Conservation (phyloP, 352 stramenopile genomes). For the Phytophthora pistaciae region DNA sequence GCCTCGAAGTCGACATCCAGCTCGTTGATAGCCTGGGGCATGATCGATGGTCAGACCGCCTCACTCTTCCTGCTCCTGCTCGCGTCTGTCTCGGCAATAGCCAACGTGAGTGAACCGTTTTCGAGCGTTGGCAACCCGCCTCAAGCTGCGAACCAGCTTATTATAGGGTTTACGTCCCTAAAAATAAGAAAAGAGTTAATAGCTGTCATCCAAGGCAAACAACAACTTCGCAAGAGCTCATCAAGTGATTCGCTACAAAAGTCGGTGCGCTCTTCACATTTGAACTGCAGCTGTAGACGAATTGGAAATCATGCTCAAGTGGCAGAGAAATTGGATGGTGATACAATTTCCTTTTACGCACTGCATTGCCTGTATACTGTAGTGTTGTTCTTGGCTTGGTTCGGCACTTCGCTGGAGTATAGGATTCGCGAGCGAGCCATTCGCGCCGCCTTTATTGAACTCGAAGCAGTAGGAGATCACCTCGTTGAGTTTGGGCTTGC, state of each 20-base stretch:
- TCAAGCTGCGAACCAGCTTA: conserved; percentile 7
- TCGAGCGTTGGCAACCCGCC: conserved; percentile 1
- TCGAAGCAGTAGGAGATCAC: not conserved
- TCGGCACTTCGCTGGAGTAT: not conserved
- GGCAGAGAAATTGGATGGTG: not conserved
- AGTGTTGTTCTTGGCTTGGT: no score
- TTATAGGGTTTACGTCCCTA: conserved; percentile 12
- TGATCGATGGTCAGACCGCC: conserved; percentile 18
- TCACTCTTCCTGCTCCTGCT: conserved; percentile 4
- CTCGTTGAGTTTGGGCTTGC: not conserved
- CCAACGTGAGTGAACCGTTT: conserved; percentile 22
- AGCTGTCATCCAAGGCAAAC: not conserved
- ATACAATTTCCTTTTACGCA: not conserved
- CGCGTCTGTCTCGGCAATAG: conserved; percentile 10
- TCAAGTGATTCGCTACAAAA: no score
- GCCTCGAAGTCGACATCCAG: conserved; percentile 75
- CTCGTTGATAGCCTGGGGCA: conserved; percentile 74
- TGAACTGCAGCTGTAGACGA: not conserved
- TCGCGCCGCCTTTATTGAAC: not conserved
- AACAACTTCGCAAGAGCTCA: not conserved
- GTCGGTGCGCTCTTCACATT: no score
- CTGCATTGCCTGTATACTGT: no score
- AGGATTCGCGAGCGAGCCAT: not conserved
- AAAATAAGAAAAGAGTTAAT: conserved; percentile 7
- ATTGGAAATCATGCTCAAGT: no score